Evolutionary conservation across 2,329 filamentous ascomycete genomes (phyloP).

Genomic region (Aspergillus intermedius): DNA sequence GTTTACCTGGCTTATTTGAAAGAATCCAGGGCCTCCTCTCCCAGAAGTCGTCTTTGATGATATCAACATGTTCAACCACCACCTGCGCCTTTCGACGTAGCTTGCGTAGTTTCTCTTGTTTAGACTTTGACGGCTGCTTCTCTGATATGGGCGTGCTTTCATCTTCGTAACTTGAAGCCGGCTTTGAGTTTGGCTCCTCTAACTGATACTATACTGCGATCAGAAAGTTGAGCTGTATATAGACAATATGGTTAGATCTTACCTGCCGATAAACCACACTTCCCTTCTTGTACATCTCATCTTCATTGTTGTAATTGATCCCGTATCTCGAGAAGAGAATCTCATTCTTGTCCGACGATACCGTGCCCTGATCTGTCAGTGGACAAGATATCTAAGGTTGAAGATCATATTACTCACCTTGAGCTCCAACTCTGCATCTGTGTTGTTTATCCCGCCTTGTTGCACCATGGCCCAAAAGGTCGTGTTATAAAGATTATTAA

Average conservation of each 20-base stretch:
- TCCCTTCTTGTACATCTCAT: constrained; percentile 86
- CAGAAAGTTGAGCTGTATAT: background rate
- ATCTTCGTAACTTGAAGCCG: background rate
- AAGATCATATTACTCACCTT: constrained; percentile 47
- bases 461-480: constrained; percentile 89
- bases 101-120: constrained; percentile 77
- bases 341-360: constrained; percentile 88
- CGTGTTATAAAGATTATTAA: constrained; percentile 98
- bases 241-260: constrained; percentile 7
- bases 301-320: constrained; percentile 97
- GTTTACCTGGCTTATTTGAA: constrained; percentile 64
- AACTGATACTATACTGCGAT: constrained; percentile 56
- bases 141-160: constrained; percentile 13
- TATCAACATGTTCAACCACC: constrained; percentile 77
- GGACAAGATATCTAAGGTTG: background rate
- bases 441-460: constrained; percentile 65
- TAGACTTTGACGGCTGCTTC: constrained; percentile 64
- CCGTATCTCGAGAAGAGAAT: constrained; percentile 82
- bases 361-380: constrained; percentile 58
- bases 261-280: constrained; percentile 82
- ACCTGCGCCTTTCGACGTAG: constrained; percentile 71
- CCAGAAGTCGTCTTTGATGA: constrained; percentile 97
- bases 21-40: constrained; percentile 75
- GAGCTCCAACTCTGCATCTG: constrained; percentile 73
- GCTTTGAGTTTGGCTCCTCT: constrained; percentile 48